Evolutionary conservation across 495 filamentous ascomycete species (phyloP), one percentile per base, ranked within the genome.

Genomic region (Xylaria nigripes): DNA sequence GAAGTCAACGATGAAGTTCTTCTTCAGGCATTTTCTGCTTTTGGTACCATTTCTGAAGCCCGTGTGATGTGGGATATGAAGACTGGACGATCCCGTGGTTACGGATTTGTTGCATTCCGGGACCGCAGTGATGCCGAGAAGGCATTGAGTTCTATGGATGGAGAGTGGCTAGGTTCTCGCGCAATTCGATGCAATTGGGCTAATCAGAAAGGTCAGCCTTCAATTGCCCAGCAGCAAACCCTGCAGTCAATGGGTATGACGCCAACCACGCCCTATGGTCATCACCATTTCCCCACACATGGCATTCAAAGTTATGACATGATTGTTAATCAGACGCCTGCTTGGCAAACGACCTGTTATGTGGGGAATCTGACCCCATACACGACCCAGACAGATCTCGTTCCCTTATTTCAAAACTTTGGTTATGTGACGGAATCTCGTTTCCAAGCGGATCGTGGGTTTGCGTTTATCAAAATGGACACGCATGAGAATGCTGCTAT

Each of bases 21-120:
- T 25, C 75, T 86, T 8, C 93, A 97, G 71, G 94, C 94, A 16
- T 99, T 99, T 71, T 94, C 89, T 38, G 91, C 91, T 34, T 99
- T 97, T 70, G 93, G 93, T 10, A 87, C 83, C 3, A 91, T 99
- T 30, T 97, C 94, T n/a, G 93, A 99, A 72, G 93, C 93, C 54
- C 90, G 93, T 57, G 93, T 99, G 53, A 99, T 99, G 93, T 99
- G 93, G 93, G 93, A 99, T 67, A 99, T 99, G 93, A 99, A 99
- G 79, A 99, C 93, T 38, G 93, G 93, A 54, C 86, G 93, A 51
- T 97, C 93, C 45, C 87, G 93, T 58, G 93, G 93, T 46, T 99
- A 99, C 63, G 93, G 93, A 4, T 99, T 99, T 61, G 93, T 99
- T 55, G 94, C 93, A 41, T 99, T 96, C 81, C 86, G 93, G 52